Conservation (phyloP, 768 basidiomycete genomes). For the Gymnopilus junonius region DNA sequence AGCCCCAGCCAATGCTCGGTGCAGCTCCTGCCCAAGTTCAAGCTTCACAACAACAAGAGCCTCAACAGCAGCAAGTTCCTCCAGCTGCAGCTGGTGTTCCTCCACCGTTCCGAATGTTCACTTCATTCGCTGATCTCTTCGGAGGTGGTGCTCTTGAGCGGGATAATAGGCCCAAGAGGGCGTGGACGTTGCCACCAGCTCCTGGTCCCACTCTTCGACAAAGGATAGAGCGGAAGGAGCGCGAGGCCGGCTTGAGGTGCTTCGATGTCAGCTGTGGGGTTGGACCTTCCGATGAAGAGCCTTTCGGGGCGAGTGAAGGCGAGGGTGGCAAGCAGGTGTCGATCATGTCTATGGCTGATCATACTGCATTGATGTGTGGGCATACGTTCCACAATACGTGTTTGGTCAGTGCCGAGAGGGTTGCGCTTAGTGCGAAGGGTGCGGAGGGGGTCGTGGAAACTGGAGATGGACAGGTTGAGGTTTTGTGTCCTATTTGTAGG, state of each 20-base stretch:
- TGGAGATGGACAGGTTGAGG: conserved; percentile 50
- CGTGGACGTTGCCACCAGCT: conserved; percentile 23
- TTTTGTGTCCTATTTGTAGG: conserved; percentile 77
- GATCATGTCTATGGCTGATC: conserved; percentile 34
- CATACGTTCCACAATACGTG: conserved; percentile 79
- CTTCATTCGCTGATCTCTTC: conserved; percentile 7
- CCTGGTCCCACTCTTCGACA: conserved; percentile 46
- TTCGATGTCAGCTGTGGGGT: conserved; percentile 74
- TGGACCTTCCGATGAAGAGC: conserved; percentile 77
- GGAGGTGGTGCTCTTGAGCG: not conserved
- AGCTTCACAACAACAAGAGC: not conserved
- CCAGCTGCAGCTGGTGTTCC: not conserved
- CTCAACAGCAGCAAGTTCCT: not conserved
- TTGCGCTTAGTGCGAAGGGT: conserved; percentile 58
- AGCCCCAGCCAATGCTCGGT: not conserved
- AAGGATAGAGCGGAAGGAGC: conserved; percentile 72
- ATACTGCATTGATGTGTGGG: conserved; percentile 45
- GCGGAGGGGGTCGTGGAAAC: conserved; percentile 42
- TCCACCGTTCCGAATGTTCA: not conserved
- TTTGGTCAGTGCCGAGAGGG: conserved; percentile 67
- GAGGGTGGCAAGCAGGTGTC: conserved; percentile 38
- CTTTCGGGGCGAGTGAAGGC: conserved; percentile 38
- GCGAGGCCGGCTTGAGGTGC: conserved; percentile 74
- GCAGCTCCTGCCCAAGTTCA: not conserved
- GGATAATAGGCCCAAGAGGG: conserved; percentile 15